Conservation (phyloP, 208 protist genomes). For the Trypanosoma lewisi region DNA sequence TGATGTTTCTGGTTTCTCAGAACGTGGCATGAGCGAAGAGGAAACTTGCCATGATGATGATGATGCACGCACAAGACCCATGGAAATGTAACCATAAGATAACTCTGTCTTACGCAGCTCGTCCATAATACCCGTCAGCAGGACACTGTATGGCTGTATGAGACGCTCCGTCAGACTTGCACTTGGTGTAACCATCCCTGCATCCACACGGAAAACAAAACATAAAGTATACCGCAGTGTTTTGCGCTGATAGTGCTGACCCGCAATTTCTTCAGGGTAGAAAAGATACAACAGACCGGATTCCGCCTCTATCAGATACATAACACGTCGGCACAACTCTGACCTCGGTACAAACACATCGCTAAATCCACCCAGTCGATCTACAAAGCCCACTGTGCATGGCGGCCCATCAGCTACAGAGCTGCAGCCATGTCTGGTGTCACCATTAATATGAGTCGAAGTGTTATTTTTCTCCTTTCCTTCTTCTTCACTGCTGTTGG, state of each 20-base stretch:
- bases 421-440: background rate
- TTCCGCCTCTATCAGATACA: slow-evolving; percentile 70
- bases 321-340: slow-evolving; percentile 76
- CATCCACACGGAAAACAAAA: slow-evolving; percentile 64
- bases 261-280: slow-evolving; percentile 81
- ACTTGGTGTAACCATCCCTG: slow-evolving; percentile 49
- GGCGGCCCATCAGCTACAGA: background rate
- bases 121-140: slow-evolving; percentile 73
- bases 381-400: background rate
- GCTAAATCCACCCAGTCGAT: slow-evolving; percentile 36
- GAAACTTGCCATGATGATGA: slow-evolving; percentile 6
- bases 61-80: slow-evolving; percentile 30
- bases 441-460: background rate
- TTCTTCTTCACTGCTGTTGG: background rate
- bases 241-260: slow-evolving; percentile 78
- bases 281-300: slow-evolving; percentile 72
- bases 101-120: slow-evolving; percentile 72
- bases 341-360: slow-evolving; percentile 79
- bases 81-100: slow-evolving; percentile 73
- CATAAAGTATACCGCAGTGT: slow-evolving; percentile 83
- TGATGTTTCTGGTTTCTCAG: slow-evolving; percentile 2
- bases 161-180: slow-evolving; percentile 45
- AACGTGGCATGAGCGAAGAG: no score
- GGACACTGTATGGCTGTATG: slow-evolving; percentile 67
- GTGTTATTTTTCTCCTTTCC: background rate